These are phyloP conservation scores for Dendrocalamus sinicus DNA, from an alignment of 176 grass and related monocot genomes.

Conservation along the genomic window DNA sequence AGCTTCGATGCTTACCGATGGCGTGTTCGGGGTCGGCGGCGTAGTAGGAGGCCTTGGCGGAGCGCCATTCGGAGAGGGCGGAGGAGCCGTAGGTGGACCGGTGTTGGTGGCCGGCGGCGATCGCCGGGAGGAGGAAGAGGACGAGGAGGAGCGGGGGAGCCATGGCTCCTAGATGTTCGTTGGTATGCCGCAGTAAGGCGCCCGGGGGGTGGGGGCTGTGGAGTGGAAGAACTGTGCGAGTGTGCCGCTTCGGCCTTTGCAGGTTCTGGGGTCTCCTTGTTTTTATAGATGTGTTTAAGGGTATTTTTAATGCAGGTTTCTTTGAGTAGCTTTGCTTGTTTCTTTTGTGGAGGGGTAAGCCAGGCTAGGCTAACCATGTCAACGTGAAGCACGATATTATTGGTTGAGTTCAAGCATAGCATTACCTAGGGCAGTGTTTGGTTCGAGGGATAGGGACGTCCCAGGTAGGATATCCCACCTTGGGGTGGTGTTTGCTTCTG, in stretches of 20 bases:
- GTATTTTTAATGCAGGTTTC: slow-evolving; percentile 20
- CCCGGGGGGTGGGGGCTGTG: not conserved
- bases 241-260: slow-evolving; percentile 27
- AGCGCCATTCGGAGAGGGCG: slow-evolving; percentile 87
- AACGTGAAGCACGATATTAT: too few relatives aligned
- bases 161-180: slow-evolving; percentile 49
- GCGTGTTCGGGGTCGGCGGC: slow-evolving; percentile 87
- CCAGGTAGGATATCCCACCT: too few relatives aligned
- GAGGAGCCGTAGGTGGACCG: slow-evolving; percentile 58
- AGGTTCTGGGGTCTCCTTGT: slow-evolving; percentile 33
- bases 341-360: not conserved
- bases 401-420: too few relatives aligned
- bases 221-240: slow-evolving; percentile 2
- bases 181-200: slow-evolving; percentile 28
- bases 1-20: slow-evolving; percentile 59
- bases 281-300: slow-evolving; percentile 38
- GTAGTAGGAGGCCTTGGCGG: slow-evolving; percentile 95
- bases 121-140: slow-evolving; percentile 47
- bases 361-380: too few relatives aligned
- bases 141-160: slow-evolving; percentile 44
- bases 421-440: too few relatives aligned
- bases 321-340: slow-evolving; percentile 25
- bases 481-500: too few relatives aligned
- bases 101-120: slow-evolving; percentile 61
- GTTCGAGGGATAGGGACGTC: too few relatives aligned